These are phyloP conservation scores for Kockiozyma suomiensis DNA, from an alignment of 805 yeast genomes.

Conservation along the genomic window DNA sequence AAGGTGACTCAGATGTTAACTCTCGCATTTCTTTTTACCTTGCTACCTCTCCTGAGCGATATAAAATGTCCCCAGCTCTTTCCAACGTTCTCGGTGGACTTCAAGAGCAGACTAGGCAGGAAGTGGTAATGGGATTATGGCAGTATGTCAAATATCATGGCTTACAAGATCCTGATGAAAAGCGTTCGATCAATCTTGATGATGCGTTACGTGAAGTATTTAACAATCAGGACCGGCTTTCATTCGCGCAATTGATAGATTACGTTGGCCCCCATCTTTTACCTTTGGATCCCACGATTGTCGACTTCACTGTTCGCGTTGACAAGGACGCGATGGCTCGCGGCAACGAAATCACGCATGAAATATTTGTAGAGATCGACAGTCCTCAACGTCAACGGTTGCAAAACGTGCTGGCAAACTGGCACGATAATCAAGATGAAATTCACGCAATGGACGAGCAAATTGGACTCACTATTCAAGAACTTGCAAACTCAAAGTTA, in stretches of 20 bases:
- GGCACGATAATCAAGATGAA: conserved; percentile 47
- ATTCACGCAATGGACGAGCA: conserved; percentile 50
- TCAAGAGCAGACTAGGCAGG: conserved; percentile 81
- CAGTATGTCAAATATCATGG: conserved; percentile 71
- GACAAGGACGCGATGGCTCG: conserved; percentile 64
- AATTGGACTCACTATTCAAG: conserved; percentile 53
- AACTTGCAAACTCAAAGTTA: conserved; percentile 54
- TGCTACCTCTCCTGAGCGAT: conserved; percentile 69
- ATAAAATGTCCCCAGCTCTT: conserved; percentile 65
- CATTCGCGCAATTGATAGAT: conserved; percentile 73
- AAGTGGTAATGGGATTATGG: conserved; percentile 76
- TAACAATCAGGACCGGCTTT: conserved; percentile 53
- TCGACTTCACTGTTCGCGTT: conserved; percentile 77
- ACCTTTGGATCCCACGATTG: conserved; percentile 77
- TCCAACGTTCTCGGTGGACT: conserved; percentile 68
- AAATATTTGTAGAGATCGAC: conserved; percentile 62
- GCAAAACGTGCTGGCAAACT: conserved; percentile 45
- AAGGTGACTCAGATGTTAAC: conserved; percentile 66
- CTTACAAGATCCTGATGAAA: conserved; percentile 60
- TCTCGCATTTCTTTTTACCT: conserved; percentile 79
- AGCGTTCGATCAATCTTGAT: conserved; percentile 56
- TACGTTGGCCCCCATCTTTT: conserved; percentile 64
- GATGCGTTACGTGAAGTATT: conserved; percentile 50
- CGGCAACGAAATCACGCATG: conserved; percentile 57
- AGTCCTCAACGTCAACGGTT: conserved; percentile 43